Evolutionary conservation across 1,284 basidiomycete species (phyloP).

Genomic region (Athelia sp.): DNA sequence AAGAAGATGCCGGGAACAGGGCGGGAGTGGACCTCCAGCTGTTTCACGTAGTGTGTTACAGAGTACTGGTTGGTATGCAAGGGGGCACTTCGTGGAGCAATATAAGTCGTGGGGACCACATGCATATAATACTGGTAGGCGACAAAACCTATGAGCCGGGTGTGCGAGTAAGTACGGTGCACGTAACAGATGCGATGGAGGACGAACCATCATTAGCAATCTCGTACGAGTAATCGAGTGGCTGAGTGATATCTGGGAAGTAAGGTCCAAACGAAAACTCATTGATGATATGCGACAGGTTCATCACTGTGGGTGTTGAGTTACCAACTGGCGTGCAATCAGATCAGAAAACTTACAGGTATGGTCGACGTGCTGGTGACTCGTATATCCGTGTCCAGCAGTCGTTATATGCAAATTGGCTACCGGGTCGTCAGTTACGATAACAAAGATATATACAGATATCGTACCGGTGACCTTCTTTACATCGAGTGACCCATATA

Average conservation of each 20-base stretch:
- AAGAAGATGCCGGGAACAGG: conserved; percentile 94
- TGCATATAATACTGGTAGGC: conserved; percentile 97
- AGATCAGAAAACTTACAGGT: conserved; percentile 42
- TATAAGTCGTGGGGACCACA: conserved; percentile 92
- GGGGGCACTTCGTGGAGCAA: conserved; percentile 58
- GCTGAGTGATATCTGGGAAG: conserved; percentile 94
- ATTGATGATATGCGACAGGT: conserved; percentile 91
- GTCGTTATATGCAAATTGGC: conserved; percentile 90
- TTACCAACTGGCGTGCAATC: neutral
- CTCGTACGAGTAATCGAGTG: conserved; percentile 89
- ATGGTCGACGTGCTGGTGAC: conserved; percentile 85
- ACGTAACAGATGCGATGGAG: too few relatives aligned
- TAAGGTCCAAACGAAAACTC: conserved; percentile 97
- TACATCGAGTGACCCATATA: conserved; percentile 81
- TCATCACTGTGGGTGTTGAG: conserved; percentile 67
- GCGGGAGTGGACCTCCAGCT: conserved; percentile 64
- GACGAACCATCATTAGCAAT: conserved; percentile 73
- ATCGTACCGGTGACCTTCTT: conserved; percentile 82
- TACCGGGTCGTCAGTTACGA: conserved; percentile 13
- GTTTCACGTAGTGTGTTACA: conserved; percentile 88
- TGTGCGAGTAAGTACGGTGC: too few relatives aligned
- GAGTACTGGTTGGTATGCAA: conserved; percentile 91
- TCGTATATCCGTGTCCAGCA: conserved; percentile 90
- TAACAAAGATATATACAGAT: neutral
- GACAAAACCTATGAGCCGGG: too few relatives aligned